Base-by-base conservation (phyloP, 2,329 filamentous ascomycete genomes). In the Ciborinia camelliae region DNA sequence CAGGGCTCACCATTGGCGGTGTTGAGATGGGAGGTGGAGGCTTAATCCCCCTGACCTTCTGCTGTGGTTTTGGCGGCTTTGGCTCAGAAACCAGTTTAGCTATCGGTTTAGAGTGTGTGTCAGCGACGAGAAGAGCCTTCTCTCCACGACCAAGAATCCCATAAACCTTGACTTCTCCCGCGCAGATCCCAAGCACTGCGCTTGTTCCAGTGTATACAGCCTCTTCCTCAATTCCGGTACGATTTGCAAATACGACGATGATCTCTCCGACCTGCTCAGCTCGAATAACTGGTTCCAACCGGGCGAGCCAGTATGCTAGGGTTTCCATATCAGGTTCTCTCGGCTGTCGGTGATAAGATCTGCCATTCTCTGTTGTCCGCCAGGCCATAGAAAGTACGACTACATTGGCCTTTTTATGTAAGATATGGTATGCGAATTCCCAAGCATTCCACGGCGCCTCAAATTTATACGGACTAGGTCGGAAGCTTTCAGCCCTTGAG, bases 331-430 rank as follows among this genome's bases (percentile, higher is more conserved):
- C 90, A 0, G 90, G 88, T 59, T 86, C 83, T 1, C 81, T 73
- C 0, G 84, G 84, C 68, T 68, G 78, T 35, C 70, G 79, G 65
- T 72, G 85, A 73, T 79, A 86, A 14, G 65, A 65, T 26, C 71
- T 79, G 1, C 75, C 80, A 71, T 79, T 81, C 67, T 80, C 86
- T 63, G 74, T 79, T 1, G 89, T 91, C 41, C 90, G 79, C 90
- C 90, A 94, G 0, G 91, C 90, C 90, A 93, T 93, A 4, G 84
- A 85, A 0, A 94, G 70, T 41, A 92, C 84, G 1, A 91, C 86
- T 0, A 93, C 68, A 15, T 86, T 85, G 0, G 87, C 83, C 0
- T 81, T 72, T 0, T 77, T 76, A 1, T 84, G 77, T 0, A 91
- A 73, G 5, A 88, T 78, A 51, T 90, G 85, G 32, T 74, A 67